These are phyloP conservation scores for Colletotrichum sidae DNA, from an alignment of 2,329 filamentous ascomycete genomes.

Conservation along the genomic window DNA sequence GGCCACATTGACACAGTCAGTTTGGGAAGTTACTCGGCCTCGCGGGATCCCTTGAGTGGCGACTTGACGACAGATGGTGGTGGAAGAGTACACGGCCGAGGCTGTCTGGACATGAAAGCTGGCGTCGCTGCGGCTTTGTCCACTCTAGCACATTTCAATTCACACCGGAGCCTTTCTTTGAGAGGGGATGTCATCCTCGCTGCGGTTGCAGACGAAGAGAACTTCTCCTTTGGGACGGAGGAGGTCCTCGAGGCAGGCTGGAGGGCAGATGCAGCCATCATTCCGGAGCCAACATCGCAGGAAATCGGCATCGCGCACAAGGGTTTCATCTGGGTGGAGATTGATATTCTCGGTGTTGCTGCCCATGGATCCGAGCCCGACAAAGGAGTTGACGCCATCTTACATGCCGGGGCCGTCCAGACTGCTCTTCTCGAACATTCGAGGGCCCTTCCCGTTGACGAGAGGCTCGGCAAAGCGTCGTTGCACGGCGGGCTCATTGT, in stretches of 20 bases:
- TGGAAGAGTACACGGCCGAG: conserved; percentile 57
- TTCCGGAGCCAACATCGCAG: conserved; percentile 59
- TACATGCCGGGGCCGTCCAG: conserved; percentile 59
- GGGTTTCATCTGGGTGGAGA: conserved; percentile 60
- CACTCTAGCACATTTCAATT: conserved; percentile 43
- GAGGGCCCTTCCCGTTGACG: conserved; percentile 48
- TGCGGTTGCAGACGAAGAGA: conserved; percentile 66
- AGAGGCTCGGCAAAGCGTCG: conserved; percentile 50
- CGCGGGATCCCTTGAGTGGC: conserved; percentile 58
- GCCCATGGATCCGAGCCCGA: conserved; percentile 56
- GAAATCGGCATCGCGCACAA: conserved; percentile 60
- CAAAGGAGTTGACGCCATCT: conserved; percentile 62
- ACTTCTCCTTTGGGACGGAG: conserved; percentile 61
- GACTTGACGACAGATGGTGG: conserved; percentile 45
- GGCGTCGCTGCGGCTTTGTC: conserved; percentile 60
- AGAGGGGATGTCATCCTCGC: conserved; percentile 64
- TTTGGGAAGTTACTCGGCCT: conserved; percentile 53
- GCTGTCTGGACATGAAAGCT: conserved; percentile 63
- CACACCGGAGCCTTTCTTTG: conserved; percentile 50
- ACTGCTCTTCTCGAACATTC: conserved; percentile 57
- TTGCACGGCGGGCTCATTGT: conserved; percentile 61
- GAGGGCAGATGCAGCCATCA: conserved; percentile 63
- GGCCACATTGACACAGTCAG: conserved; percentile 66
- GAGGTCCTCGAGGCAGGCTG: conserved; percentile 63
- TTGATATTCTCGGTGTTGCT: conserved; percentile 54